Percentiles rank a stretch among this genome's conserved stretches.
phyloP scores from a whole-genome alignment of 345 rosid species.

The Turnera subulata region DNA sequence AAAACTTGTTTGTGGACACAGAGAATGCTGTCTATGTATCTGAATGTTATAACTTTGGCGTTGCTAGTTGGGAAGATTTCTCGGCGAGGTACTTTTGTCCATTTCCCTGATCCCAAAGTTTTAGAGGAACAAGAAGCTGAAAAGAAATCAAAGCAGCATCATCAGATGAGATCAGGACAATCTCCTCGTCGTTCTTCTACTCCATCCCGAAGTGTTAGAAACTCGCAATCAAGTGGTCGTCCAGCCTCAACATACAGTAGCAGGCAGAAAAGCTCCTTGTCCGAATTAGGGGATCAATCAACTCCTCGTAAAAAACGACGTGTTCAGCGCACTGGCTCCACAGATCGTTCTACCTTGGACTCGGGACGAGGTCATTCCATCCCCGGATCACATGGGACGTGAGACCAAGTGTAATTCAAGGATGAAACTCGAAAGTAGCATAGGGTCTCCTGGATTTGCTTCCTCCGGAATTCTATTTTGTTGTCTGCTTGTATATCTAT shows the following conservation, averaged over 20 bases:
- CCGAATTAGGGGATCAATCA: constrained; percentile 35
- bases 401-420: constrained; percentile 17
- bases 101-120: constrained; percentile 62
- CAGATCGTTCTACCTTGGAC: constrained; percentile 26
- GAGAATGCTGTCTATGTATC: too few relatives aligned
- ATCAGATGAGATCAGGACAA: constrained; percentile 29
- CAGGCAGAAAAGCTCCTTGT: constrained; percentile 31
- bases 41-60: neutral
- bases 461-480: neutral
- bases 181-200: constrained; percentile 30
- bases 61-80: constrained; percentile 58
- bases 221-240: constrained; percentile 20
- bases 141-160: constrained; percentile 18
- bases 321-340: constrained; percentile 12
- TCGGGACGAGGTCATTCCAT: constrained; percentile 18
- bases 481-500: neutral
- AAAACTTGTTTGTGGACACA: too few relatives aligned
- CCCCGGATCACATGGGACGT: constrained; percentile 35
- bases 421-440: constrained; percentile 33
- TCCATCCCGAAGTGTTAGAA: constrained; percentile 30
- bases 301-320: constrained; percentile 30
- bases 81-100: constrained; percentile 52
- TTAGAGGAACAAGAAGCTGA: constrained; percentile 31
- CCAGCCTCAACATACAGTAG: constrained; percentile 43
- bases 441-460: neutral